phyloP scores from a whole-genome alignment of 345 rosid genomes.

The Citrus cavaleriei region DNA sequence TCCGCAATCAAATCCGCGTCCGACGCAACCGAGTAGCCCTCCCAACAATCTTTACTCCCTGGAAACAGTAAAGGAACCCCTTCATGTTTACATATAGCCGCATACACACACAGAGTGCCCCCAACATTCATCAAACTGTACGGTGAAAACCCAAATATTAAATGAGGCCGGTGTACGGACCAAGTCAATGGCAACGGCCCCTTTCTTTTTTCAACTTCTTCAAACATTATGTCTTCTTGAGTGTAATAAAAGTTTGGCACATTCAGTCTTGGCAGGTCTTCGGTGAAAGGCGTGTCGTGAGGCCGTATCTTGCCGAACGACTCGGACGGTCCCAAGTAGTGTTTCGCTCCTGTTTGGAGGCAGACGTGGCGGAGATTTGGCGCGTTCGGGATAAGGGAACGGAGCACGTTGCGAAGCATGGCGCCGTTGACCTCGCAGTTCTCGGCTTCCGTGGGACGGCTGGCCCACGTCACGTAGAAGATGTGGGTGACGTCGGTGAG shows the following conservation, averaged over 20 bases:
- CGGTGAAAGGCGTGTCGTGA: neutral
- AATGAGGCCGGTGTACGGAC: neutral
- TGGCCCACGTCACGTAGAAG: neutral
- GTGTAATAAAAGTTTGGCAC: neutral
- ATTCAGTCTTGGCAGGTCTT: neutral
- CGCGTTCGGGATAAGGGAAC: neutral
- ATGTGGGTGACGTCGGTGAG: neutral
- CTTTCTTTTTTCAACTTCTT: neutral
- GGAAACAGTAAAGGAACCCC: neutral
- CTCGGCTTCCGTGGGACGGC: neutral
- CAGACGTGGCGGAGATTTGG: neutral
- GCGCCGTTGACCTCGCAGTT: neutral
- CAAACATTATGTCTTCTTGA: neutral
- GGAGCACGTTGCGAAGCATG: neutral
- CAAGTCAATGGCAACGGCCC: neutral
- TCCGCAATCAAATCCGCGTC: neutral
- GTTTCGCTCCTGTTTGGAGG: neutral
- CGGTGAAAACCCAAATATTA: neutral
- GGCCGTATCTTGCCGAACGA: neutral
- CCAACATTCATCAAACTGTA: neutral
- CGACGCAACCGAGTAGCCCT: neutral
- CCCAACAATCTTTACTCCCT: neutral
- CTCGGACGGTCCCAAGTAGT: neutral
- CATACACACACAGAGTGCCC: neutral
- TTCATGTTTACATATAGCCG: neutral